Conservation (phyloP, 495 filamentous ascomycete genomes). For the Penicillium lividum region DNA sequence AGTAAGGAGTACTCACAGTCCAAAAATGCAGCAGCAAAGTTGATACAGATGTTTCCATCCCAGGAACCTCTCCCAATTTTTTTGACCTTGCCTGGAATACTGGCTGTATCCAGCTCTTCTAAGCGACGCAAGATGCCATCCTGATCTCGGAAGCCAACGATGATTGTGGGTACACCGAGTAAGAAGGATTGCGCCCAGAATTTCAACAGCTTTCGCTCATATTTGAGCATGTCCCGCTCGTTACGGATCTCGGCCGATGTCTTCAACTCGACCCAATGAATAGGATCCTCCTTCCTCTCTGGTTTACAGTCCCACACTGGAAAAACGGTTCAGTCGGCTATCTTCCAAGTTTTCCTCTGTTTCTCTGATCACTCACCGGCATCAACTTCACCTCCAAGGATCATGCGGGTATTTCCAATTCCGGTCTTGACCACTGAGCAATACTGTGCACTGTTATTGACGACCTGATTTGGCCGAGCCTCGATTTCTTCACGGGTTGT, state of each 20-base stretch:
- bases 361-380: conserved; percentile 54
- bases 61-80: conserved; percentile 64
- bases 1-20: conserved; percentile 56
- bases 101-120: conserved; percentile 75
- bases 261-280: conserved; percentile 95
- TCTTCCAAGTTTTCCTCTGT: not conserved
- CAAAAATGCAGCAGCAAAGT: conserved; percentile 76
- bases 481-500: conserved; percentile 76
- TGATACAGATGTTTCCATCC: conserved; percentile 91
- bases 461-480: conserved; percentile 62
- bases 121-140: conserved; percentile 69
- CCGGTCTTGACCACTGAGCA: conserved; percentile 90
- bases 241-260: conserved; percentile 71
- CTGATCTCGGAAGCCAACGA: conserved; percentile 81
- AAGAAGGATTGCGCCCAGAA: conserved; percentile 98
- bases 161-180: conserved; percentile 85
- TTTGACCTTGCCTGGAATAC: conserved; percentile 72
- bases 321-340: not conserved
- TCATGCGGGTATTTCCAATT: conserved; percentile 67
- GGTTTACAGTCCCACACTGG: conserved; percentile 85
- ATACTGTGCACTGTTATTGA: conserved; percentile 89
- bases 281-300: conserved; percentile 58
- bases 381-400: conserved; percentile 96
- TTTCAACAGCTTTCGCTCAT: conserved; percentile 86
- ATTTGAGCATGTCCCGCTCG: conserved; percentile 67